Base-by-base conservation (phyloP, 2,329 filamentous ascomycete species). In the Ploettnerulaceae sp. region DNA sequence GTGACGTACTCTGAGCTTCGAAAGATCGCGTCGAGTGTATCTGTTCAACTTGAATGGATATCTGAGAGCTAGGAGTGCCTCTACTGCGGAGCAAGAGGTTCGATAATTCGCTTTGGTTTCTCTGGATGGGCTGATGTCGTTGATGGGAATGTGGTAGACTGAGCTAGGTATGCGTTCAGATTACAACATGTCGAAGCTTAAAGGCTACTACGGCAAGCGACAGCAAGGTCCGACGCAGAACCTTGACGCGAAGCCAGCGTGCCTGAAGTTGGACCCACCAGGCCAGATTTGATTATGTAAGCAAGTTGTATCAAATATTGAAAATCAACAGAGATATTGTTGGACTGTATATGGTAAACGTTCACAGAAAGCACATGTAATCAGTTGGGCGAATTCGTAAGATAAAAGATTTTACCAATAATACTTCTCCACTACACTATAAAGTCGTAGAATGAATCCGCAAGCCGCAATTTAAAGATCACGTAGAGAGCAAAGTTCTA, bases 1-100 rank as follows among this genome's bases (percentile, higher is more conserved):
- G 49, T 60, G 51, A 59, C 53, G 53, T 57, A 52, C 46, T 49
- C 35, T 40, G 51, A 36, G 17, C 37, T 54, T 43, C 48, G 50
- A 47, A 37, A 33, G 51, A 53, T 53, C 57, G 60, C 57, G 60
- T 57, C 40, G 47, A 52, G 31, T 28, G 14, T 37, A 21, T 29
- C 49, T 7, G 45, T 15, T 42, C 26, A 22, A 22, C 8, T 29
- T 37, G 22, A 44, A 12, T 35, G 26, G n/a, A 17, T 17, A 18
- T 18, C 18, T 26, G 21, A 34, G 18, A 34, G 6, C 36, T 12
- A 38, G 22, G 47, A 32, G n/a, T 34, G 22, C 22, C 28, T 40
- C 11, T 20, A 17, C 34, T 15, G 42, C 28, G 21, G 41, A 38
- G 29, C 24, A 39, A 22, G 48, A 44, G 32, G 22, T 37, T 36